Base-by-base conservation (phyloP, 805 yeast species). In the Pichia nanzhaoensis region DNA sequence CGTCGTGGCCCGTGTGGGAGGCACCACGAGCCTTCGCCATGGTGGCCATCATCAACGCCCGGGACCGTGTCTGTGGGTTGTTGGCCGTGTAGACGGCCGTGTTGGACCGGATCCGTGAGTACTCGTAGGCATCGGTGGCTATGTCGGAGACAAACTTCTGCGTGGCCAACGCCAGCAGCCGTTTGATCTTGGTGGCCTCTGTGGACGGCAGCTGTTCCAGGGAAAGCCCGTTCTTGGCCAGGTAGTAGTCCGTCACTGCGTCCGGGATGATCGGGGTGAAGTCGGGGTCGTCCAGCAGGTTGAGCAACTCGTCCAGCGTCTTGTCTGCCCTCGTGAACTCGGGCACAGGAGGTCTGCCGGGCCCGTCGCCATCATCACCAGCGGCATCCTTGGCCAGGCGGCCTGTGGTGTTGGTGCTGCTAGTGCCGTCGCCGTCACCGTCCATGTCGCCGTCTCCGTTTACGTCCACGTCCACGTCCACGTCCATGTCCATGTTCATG, bases 231-330 rank as follows among this genome's bases (percentile, higher is more conserved):
- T 44, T 44, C 34, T 51, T 54, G 20, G 87, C 78, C 42, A 91
- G 66, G 57, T 91, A 93, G 61, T 89, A 93, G 59, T 91, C 97
- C 0, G 96, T 85, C 10, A 93, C 97, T 0, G 95, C 90, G 60
- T 93, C 98, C 0, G 99, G 99, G 34, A 93, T 93, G 30, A 91
- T 82, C 2, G 99, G 99, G 3, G 96, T 87, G 60, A 82, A 88
- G 47, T 89, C 96, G 51, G 89, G 95, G 48, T 89, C 96, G 52
- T 88, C 95, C 91, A 93, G 83, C 71, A 89, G 70, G 30, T 82
- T 84, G 24, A 93, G 69, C 31, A 93, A 81, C 55, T 93, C 98
- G 54, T 82, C 78, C 43, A 93, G 67, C 0, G 93, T 81, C 56
- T 84, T 85, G 58, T 88, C 95, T 54, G 84, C 83, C 53, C 88